These are phyloP conservation scores for Pterulicium gracile DNA, from an alignment of 1,284 basidiomycete genomes.

Conservation along the genomic window DNA sequence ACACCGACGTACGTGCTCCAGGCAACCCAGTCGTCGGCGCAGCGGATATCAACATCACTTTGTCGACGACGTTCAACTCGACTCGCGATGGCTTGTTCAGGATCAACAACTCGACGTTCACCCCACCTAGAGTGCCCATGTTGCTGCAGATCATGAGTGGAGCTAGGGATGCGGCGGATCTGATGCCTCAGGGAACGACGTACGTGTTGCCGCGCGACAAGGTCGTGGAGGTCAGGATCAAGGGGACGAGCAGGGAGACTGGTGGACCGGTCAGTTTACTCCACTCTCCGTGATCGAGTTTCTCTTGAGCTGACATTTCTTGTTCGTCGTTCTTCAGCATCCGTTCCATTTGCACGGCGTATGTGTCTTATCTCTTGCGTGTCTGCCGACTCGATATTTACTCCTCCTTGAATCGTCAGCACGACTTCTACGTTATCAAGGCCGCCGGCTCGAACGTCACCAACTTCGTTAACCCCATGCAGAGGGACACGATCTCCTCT, in stretches of 20 bases:
- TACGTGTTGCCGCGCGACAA: slow-evolving; percentile 14
- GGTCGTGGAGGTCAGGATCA: slow-evolving; percentile 2
- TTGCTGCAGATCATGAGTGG: slow-evolving; percentile 28
- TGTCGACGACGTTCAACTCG: slow-evolving; percentile 4
- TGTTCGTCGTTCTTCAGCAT: not conserved
- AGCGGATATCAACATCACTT: slow-evolving; percentile 20
- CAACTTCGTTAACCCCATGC: slow-evolving; percentile 4
- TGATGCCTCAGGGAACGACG: slow-evolving; percentile 21
- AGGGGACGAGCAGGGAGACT: not conserved
- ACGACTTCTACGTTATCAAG: slow-evolving; percentile 1
- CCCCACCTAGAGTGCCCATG: slow-evolving; percentile 20
- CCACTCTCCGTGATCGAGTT: not conserved
- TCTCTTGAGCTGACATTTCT: not conserved
- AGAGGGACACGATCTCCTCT: slow-evolving; percentile 20
- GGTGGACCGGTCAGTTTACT: not conserved
- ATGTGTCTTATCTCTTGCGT: not conserved
- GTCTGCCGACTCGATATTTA: not conserved
- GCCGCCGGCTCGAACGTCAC: not conserved
- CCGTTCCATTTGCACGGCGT: slow-evolving; percentile 2
- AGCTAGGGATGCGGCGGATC: slow-evolving; percentile 16
- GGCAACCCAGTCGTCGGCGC: slow-evolving; percentile 19
- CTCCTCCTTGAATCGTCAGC: not conserved
- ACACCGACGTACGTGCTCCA: slow-evolving; percentile 13
- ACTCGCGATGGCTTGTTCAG: slow-evolving; percentile 10
- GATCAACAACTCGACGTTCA: slow-evolving; percentile 16